phyloP scores from a whole-genome alignment of 495 filamentous ascomycete genomes.

The Tuber melanosporum region DNA sequence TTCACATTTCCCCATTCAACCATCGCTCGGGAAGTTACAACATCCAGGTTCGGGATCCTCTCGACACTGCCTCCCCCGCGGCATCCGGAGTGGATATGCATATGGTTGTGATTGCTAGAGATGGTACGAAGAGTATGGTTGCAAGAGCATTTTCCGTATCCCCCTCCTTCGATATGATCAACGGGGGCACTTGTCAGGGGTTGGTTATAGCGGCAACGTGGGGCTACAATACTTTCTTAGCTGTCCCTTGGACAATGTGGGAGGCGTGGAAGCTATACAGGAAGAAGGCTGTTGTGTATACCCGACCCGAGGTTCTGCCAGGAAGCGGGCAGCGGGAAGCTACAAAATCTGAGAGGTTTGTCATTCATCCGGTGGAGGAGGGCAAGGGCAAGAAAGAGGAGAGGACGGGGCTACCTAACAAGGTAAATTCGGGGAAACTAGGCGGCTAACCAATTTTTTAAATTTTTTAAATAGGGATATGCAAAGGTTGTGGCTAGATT shows the following conservation, averaged over 20 bases:
- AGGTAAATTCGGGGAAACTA: background rate
- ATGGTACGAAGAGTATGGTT: conserved; percentile 40
- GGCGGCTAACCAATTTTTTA: background rate
- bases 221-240: conserved; percentile 40
- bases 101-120: conserved; percentile 37
- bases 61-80: conserved; percentile 23
- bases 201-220: conserved; percentile 36
- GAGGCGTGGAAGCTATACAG: conserved; percentile 41
- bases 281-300: conserved; percentile 38
- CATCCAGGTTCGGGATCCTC: conserved; percentile 41
- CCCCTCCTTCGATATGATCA: conserved; percentile 35
- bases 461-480: conserved; percentile 25
- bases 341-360: conserved; percentile 35
- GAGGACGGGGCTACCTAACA: background rate
- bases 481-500: conserved; percentile 36
- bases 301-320: conserved; percentile 34
- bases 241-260: conserved; percentile 39
- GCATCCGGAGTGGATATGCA: conserved; percentile 36
- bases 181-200: conserved; percentile 28
- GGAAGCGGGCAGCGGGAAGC: conserved; percentile 37
- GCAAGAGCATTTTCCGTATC: conserved; percentile 39
- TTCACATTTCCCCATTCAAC: conserved; percentile 71
- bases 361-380: background rate
- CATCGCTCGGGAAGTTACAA: conserved; percentile 41
- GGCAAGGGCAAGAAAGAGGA: background rate